Conservation (phyloP, 2,329 filamentous ascomycete species). For the Fusarium sp. region DNA sequence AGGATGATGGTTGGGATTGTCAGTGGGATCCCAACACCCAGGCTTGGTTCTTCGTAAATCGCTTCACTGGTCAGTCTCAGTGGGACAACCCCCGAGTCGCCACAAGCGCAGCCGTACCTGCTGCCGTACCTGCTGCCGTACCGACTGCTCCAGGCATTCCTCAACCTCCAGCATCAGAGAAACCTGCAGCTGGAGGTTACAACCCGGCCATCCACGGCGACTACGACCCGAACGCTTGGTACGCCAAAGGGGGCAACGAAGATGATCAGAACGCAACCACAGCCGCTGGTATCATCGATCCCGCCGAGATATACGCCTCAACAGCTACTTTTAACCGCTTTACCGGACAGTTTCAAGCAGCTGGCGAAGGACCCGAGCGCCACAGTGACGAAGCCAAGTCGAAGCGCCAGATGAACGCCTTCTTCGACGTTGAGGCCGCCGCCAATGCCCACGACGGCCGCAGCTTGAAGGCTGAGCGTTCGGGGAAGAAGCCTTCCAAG, state of each 20-base stretch:
- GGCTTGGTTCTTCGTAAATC: slow-evolving; percentile 87
- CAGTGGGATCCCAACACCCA: slow-evolving; percentile 77
- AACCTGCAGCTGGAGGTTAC: slow-evolving; percentile 76
- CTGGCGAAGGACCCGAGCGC: slow-evolving; percentile 74
- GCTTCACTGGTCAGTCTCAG: slow-evolving; percentile 77
- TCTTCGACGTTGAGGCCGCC: slow-evolving; percentile 94
- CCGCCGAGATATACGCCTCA: slow-evolving; percentile 68
- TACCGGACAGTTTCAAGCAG: slow-evolving; percentile 83
- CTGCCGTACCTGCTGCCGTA: slow-evolving; percentile 35
- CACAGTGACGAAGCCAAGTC: slow-evolving; percentile 91
- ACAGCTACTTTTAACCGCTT: slow-evolving; percentile 90
- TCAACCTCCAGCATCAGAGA: slow-evolving; percentile 51
- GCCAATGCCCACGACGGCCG: slow-evolving; percentile 91
- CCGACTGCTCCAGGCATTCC: slow-evolving; percentile 25
- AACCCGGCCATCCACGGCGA: slow-evolving; percentile 96
- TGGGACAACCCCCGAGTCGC: slow-evolving; percentile 89
- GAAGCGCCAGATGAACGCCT: slow-evolving; percentile 88
- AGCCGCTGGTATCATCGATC: slow-evolving; percentile 49
- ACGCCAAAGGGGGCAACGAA: slow-evolving; percentile 71
- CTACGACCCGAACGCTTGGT: slow-evolving; percentile 96
- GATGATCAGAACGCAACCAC: slow-evolving; percentile 48
- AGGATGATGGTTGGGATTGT: slow-evolving; percentile 82
- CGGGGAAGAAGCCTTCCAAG: slow-evolving; percentile 84
- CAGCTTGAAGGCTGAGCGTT: slow-evolving; percentile 90
- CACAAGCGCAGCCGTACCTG: slow-evolving; percentile 47